A percentile compares a stretch with the other conserved stretches of the same genome.
phyloP scores from a whole-genome alignment of 2,329 filamentous ascomycete species.

The Chaetomium globosum region DNA sequence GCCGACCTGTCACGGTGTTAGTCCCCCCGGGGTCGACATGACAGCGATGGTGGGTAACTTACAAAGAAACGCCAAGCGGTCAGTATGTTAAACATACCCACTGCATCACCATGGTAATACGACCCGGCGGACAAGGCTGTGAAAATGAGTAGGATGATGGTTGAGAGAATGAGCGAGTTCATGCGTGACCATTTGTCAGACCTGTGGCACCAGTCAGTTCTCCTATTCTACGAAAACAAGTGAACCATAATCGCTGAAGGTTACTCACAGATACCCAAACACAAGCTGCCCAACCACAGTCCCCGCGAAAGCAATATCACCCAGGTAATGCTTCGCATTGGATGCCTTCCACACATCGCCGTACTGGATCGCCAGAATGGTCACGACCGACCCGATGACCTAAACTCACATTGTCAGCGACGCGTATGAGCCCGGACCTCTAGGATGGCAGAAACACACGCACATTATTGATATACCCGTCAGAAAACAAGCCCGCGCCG shows the following conservation, averaged over 20 bases:
- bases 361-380: constrained; percentile 71
- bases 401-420: constrained; percentile 38
- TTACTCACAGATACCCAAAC: constrained; percentile 70
- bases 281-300: constrained; percentile 80
- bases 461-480: constrained; percentile 90
- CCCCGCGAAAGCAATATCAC: constrained; percentile 82
- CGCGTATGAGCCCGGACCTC: not conserved
- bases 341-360: constrained; percentile 68
- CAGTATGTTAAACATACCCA: constrained; percentile 73
- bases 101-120: constrained; percentile 69
- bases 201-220: constrained; percentile 15
- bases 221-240: not conserved
- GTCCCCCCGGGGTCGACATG: not conserved
- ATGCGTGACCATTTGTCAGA: constrained; percentile 82
- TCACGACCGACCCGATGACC: constrained; percentile 88
- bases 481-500: constrained; percentile 85
- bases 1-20: constrained; percentile 49
- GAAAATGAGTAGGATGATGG: constrained; percentile 81
- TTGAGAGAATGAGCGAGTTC: constrained; percentile 78
- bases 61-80: constrained; percentile 85
- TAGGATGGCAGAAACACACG: not conserved
- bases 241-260: too few species aligned
- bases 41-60: constrained; percentile 37
- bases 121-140: constrained; percentile 76
- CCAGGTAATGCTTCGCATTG: constrained; percentile 71